A percentile compares a stretch with the other conserved stretches of the same genome.
phyloP scores from a whole-genome alignment of 495 filamentous ascomycete species.

The Aspergillus egyptiacus region DNA sequence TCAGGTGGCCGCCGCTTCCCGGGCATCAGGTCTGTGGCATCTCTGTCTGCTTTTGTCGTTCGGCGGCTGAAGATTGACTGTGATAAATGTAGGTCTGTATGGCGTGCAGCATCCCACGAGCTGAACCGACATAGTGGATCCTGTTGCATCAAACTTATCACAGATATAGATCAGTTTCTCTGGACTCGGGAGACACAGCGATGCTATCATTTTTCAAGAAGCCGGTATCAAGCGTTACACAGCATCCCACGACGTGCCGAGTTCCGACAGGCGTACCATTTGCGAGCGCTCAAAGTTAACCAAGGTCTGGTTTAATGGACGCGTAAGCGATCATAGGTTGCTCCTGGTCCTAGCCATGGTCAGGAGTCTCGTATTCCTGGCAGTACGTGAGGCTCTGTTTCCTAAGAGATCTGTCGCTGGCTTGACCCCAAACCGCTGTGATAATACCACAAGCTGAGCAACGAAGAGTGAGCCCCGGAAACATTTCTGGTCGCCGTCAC shows the following conservation, averaged over 20 bases:
- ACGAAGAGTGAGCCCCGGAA: conserved; percentile 10
- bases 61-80: not conserved
- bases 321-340: not conserved
- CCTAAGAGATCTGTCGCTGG: not conserved
- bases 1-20: not conserved
- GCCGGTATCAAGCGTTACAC: not conserved
- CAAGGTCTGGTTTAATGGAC: too few relatives aligned
- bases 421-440: conserved; percentile 15
- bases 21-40: not conserved
- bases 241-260: not conserved
- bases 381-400: not conserved
- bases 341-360: not conserved
- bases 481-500: conserved; percentile 13
- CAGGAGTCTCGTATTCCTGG: not conserved
- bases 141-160: not conserved
- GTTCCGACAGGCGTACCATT: not conserved
- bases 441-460: conserved; percentile 17
- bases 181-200: not conserved
- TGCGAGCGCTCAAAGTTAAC: too few relatives aligned
- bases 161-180: not conserved
- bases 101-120: not conserved
- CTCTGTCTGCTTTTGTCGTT: not conserved
- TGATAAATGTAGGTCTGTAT: not conserved
- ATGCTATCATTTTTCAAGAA: not conserved
- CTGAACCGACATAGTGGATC: not conserved